Evolutionary conservation across 768 basidiomycete species (phyloP), one percentile per base, ranked within the genome.

Genomic region (Kwoniella bestiolae): DNA sequence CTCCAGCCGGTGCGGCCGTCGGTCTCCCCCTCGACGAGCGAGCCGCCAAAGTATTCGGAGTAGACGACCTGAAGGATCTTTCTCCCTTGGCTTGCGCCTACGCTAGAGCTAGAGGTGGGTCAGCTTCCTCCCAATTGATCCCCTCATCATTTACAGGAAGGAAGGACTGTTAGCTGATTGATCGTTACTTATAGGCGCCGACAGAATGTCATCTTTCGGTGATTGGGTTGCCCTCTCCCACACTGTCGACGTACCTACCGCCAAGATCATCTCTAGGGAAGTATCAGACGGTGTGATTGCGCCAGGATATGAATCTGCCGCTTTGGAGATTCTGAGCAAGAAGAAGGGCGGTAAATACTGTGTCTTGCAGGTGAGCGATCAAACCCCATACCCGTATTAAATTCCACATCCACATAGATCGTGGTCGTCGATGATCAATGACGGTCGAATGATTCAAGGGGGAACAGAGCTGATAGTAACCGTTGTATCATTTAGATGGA

Each of bases 321-420:
- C 96, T 0, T 85, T 98, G 7, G 94, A 95, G 50, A 85, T 96
- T 32, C 84, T 99, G 46, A 85, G 85, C 52, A 97, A 94, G 85
- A 99, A 99, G 86, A 99, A 99, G 83, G 92, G 86, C 14, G 96
- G 96, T 32, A 99, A 98, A 80, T 99, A 99, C 83, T 98, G 95
- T 74, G 92, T 99, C 14, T 86, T 99, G 14, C 86, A 96, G 87
- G 94, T 93, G 68, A 49, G 82, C 53, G n/a, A n/a, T n/a, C n/a
- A n/a, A n/a, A n/a, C n/a, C n/a, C n/a, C n/a, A n/a, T n/a, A n/a
- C n/a, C n/a, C n/a, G n/a, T n/a, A n/a, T n/a, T n/a, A n/a, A n/a
- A n/a, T n/a, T n/a, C n/a, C n/a, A n/a, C n/a, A n/a, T n/a, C n/a
- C n/a, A n/a, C n/a, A n/a, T n/a, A n/a, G n/a, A n/a, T n/a, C n/a